Evolutionary conservation across 73 alveolate species (phyloP), one percentile per base, ranked within the genome.

Genomic region (Paramecium bursaria): DNA sequence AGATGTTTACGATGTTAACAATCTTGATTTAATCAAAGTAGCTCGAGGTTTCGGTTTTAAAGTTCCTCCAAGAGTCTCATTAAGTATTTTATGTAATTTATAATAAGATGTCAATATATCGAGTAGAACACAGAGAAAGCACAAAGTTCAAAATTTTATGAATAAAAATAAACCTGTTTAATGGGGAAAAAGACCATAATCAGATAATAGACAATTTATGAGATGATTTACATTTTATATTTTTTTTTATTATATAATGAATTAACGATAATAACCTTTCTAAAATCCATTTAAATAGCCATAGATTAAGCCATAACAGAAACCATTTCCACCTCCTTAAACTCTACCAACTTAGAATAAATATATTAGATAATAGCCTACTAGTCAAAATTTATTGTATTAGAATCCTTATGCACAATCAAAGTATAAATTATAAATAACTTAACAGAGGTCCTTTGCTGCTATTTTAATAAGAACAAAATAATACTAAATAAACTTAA

Each of bases 1-100:
- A 75, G 99, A 96, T 52, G 88, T 95, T 73, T 98, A 93, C 87
- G 98, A 98, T 54, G 99, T 97, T 25, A 94, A 95, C 61, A 90
- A 96, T 75, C 88, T 97, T 57, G 99, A 98, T 89, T 88, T 98
- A 73, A 91, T 87, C 52, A 92, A 94, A 86, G 95, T 96, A 2
- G 95, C 98, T 47, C 86, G 91, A 55, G 88, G 97, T 14, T 96
- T 95, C 73, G 99, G 99, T 1, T 90, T 96, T n/a, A 74, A 94
- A 21, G 80, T 88, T 35, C 98, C 98, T 7, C 99, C 99, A 29
- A 91, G 94, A 90, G 99, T 96, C 30, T 53, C 75, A 17, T 77
- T 77, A 77, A 77, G 88, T 77, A 77, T 25, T 9, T 2, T 14
- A 17, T 0, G 7, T 52, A 21, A 35, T 51, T 14, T 15, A 9